Conservation (phyloP, 176 grass and related monocot species). For the Eremochloa ophiuroides region DNA sequence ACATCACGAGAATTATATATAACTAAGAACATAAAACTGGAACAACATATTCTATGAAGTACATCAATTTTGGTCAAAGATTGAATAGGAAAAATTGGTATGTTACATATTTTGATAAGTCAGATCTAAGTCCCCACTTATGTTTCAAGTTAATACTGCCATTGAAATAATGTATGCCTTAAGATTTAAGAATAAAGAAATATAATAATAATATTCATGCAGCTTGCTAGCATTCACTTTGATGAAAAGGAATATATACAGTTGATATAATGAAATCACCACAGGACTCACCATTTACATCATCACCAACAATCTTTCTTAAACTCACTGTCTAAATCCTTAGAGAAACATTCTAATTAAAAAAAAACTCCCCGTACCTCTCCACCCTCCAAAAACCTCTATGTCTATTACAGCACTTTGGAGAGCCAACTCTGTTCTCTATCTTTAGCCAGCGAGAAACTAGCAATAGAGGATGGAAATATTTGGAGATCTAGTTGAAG, state of each 20-base stretch:
- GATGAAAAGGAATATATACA: neutral
- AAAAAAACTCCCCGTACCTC: neutral
- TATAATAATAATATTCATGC: neutral
- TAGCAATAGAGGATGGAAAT: neutral
- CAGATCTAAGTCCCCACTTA: neutral
- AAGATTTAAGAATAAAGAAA: neutral
- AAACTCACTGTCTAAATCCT: neutral
- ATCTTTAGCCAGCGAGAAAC: neutral
- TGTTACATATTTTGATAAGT: constrained; percentile 3
- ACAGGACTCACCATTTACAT: neutral
- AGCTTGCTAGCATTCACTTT: neutral
- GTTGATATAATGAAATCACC: neutral
- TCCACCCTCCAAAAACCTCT: neutral
- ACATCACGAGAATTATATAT: neutral
- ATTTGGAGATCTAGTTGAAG: neutral
- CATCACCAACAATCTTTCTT: neutral
- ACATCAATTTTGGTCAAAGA: neutral
- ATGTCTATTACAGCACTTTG: neutral
- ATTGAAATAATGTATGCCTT: neutral
- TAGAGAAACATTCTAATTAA: neutral
- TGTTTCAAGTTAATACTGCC: neutral
- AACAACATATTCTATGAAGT: neutral
- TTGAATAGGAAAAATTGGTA: neutral
- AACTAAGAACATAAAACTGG: constrained; percentile 4
- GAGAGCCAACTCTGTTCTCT: neutral